These are phyloP conservation scores for Zygosaccharomyces sapae DNA, from an alignment of 1,139 yeast species.

Conservation along the genomic window DNA sequence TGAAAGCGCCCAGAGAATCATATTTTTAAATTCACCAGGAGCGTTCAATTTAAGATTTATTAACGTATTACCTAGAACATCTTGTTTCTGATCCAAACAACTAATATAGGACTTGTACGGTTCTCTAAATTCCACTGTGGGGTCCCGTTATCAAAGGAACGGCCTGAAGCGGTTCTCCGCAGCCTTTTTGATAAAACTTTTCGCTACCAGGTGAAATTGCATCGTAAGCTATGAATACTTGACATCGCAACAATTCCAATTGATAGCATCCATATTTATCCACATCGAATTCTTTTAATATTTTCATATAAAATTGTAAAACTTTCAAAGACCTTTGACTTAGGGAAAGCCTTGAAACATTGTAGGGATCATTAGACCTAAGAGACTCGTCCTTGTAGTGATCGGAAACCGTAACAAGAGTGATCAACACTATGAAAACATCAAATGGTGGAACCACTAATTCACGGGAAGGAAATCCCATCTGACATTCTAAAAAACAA, in stretches of 20 bases:
- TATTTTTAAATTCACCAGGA: constrained; percentile 27
- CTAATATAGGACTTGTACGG: constrained; percentile 30
- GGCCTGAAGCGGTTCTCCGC: constrained; percentile 12
- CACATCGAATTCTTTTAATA: constrained; percentile 22
- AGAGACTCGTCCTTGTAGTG: constrained; percentile 21
- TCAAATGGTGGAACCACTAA: constrained; percentile 31
- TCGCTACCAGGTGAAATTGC: constrained; percentile 12
- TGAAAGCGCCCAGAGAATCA: constrained; percentile 29
- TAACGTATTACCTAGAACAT: constrained; percentile 24
- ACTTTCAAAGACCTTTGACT: constrained; percentile 25
- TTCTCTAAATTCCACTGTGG: constrained; percentile 2
- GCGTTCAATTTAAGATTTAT: constrained; percentile 20
- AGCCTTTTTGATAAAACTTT: constrained; percentile 9
- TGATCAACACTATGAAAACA: constrained; percentile 27
- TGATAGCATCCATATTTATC: constrained; percentile 18
- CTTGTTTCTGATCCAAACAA: constrained; percentile 21
- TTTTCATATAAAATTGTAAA: constrained; percentile 16
- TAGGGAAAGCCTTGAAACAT: constrained; percentile 21
- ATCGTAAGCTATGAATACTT: constrained; percentile 30
- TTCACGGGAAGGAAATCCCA: constrained; percentile 4
- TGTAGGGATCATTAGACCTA: constrained; percentile 29
- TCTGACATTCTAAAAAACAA: constrained; percentile 27
- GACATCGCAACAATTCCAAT: constrained; percentile 32
- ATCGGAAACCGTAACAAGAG: constrained; percentile 26
- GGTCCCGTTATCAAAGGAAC: constrained; percentile 7